A percentile compares a stretch with the other conserved stretches of the same genome.
Conservation (phyloP, 164 flowering plant species). For the Vitis vinifera region DNA sequence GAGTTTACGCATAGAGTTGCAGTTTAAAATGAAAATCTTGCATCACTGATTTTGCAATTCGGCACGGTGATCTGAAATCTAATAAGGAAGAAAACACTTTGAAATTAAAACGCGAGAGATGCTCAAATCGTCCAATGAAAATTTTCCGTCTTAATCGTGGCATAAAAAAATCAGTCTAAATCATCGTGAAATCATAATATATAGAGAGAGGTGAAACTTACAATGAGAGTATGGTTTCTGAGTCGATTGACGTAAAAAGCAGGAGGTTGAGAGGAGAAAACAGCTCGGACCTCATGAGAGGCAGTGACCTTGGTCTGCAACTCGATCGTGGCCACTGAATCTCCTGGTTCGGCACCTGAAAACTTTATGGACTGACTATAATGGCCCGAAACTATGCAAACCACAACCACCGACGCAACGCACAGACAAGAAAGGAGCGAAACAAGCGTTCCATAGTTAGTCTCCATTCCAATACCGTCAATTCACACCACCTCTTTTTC, state of each 20-base stretch:
- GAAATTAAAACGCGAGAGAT: no score
- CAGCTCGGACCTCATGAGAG: slow-evolving; percentile 13
- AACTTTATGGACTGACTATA: background rate
- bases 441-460: background rate
- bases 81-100: no score
- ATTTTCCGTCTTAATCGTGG: background rate
- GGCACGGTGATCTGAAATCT: no score
- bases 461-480: no score
- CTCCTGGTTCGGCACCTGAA: background rate
- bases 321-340: background rate
- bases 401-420: background rate
- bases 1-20: no score
- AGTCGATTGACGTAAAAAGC: background rate
- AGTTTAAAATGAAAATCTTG: no score
- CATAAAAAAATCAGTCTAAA: background rate
- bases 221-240: slow-evolving; percentile 6
- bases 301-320: slow-evolving; percentile 10
- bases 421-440: slow-evolving; percentile 2
- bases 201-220: slow-evolving; percentile 2
- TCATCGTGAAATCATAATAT: background rate
- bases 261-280: background rate
- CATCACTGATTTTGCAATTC: no score
- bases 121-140: no score
- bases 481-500: no score
- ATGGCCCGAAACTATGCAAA: background rate